Conservation (phyloP, 345 rosid genomes). For the Moricandia moricandioides region DNA sequence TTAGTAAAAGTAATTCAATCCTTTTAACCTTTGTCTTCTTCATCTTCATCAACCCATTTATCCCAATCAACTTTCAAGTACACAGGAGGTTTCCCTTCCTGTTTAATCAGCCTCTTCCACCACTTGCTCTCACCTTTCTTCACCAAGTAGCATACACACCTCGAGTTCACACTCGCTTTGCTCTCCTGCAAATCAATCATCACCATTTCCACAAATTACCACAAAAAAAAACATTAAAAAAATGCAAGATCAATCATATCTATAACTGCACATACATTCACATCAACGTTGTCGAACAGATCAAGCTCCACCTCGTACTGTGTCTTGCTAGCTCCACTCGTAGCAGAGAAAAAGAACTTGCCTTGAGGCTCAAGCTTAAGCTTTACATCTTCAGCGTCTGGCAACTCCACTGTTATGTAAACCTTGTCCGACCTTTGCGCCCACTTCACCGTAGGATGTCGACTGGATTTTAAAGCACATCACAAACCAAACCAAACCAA, state of each 20-base stretch:
- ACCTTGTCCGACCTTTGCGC: conserved; percentile 56
- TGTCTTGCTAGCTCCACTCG: conserved; percentile 44
- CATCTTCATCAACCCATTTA: conserved; percentile 64
- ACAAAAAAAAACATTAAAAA: background rate
- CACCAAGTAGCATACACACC: conserved; percentile 46
- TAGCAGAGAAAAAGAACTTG: conserved; percentile 52
- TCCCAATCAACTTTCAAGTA: conserved; percentile 62
- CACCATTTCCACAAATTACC: background rate
- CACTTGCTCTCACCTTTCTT: conserved; percentile 54
- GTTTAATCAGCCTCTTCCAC: conserved; percentile 55
- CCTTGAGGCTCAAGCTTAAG: conserved; percentile 61
- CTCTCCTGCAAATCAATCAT: conserved; percentile 45
- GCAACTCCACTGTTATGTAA: conserved; percentile 50
- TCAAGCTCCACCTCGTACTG: conserved; percentile 50
- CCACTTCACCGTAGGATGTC: conserved; percentile 61
- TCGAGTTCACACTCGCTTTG: conserved; percentile 44
- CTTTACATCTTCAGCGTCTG: conserved; percentile 58
- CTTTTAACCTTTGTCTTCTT: conserved; percentile 48
- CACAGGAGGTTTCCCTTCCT: conserved; percentile 49
- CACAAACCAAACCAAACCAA: too few relatives aligned
- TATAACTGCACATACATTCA: conserved; percentile 36
- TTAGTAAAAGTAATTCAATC: background rate
- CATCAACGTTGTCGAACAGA: conserved; percentile 48
- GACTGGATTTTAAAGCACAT: conserved; percentile 31
- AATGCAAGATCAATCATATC: background rate